Base-by-base conservation (phyloP, 441 rosid species). In the Theobroma grandiflorum region DNA sequence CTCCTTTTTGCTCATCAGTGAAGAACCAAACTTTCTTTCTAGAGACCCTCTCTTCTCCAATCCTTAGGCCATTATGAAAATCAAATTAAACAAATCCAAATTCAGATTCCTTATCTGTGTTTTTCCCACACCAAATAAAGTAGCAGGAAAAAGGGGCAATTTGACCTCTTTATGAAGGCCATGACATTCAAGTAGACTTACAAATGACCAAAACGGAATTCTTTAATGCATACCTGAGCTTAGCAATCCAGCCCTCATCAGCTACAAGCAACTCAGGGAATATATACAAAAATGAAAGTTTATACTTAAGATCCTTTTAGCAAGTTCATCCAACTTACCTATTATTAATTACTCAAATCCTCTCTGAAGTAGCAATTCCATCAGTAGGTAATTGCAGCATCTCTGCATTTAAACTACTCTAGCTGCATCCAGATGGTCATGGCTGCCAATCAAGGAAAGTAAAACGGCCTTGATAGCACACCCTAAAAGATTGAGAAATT, bases 151-250 rank as follows among this genome's bases (percentile, higher is more conserved):
- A 52, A 68, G 3, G 16, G 52, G 6, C 0, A 43, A 43, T 15
- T 33, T 11, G 18, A 72, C 75, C 75, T 53, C 31, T 53, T 72
- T 31, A 72, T 72, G 20, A 53, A 8, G 63, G 31, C 9, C 43
- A 52, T 72, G 31, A 35, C 35, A 37, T 72, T 53, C 47, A 72
- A 53, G 45, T 37, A 72, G 47, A 72, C 47, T 22, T 52, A 53
- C 10, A 15, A 35, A 9, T 52, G 18, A 14, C 45, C 20, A 50
- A 35, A 71, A 72, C 2, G 47, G 31, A 52, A 52, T 8, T n/a
- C 61, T 8, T 16, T 72, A 35, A 35, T 8, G 47, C 76, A 53
- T 53, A n/a, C 47, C 31, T 37, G 5, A 4, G 31, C 35, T 35
- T 35, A 18, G 47, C 33, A 12, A 53, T 53, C 33, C 45, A 72